Percentiles rank a stretch among this genome's conserved stretches.
phyloP scores from a whole-genome alignment of 2,329 filamentous ascomycete species.

The Nemania sp. region DNA sequence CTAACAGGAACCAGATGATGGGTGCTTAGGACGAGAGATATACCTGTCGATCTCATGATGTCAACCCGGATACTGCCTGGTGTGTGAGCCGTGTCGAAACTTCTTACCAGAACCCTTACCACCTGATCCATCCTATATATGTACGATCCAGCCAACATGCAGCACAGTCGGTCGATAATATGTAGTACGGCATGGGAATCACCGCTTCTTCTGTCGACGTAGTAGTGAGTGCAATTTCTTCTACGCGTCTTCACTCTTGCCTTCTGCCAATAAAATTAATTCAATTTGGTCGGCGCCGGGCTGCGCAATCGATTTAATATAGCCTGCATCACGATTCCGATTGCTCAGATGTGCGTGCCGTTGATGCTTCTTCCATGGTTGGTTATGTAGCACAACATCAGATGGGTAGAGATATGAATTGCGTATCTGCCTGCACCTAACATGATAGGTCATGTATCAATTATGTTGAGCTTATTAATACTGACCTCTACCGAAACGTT shows the following conservation, averaged over 20 bases:
- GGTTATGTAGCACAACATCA: not conserved
- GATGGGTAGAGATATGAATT: not conserved
- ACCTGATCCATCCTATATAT: slow-evolving; percentile 2
- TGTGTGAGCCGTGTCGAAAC: not conserved
- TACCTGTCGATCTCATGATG: slow-evolving; percentile 5
- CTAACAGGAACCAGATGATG: not conserved
- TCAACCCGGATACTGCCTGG: no score
- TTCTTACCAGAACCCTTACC: no score
- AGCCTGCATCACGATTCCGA: not conserved
- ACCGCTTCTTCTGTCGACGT: not conserved
- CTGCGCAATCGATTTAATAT: slow-evolving; percentile 1
- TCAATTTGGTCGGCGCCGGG: no score
- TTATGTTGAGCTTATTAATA: not conserved
- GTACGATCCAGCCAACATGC: not conserved
- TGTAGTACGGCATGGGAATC: not conserved
- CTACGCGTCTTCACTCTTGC: not conserved
- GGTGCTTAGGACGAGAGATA: not conserved
- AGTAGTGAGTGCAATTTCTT: not conserved
- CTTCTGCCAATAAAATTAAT: not conserved
- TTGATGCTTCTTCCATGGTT: not conserved
- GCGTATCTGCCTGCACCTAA: not conserved
- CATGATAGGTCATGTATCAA: not conserved
- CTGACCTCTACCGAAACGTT: not conserved
- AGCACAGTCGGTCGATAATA: not conserved
- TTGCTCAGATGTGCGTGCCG: slow-evolving; percentile 5